Evolutionary conservation across 192 early-diverging fungal species (phyloP).

Genomic region (Paraglomus brasilianum): DNA sequence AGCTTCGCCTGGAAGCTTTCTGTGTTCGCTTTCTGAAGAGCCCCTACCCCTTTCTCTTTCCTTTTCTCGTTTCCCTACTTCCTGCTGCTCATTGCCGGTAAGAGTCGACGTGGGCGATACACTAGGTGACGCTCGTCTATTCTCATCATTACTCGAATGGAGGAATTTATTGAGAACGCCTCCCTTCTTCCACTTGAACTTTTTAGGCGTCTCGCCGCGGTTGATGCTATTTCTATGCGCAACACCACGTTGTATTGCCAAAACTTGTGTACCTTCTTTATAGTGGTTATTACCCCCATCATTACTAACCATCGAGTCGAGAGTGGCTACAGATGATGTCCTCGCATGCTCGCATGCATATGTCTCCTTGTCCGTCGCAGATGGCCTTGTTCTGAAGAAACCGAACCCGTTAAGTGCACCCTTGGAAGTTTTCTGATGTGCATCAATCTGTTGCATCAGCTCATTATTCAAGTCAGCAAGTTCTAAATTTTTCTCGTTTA

Average conservation of each 20-base stretch:
- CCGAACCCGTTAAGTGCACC: constrained; percentile 13
- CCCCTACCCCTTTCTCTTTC: constrained; percentile 1
- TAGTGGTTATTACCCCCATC: neutral
- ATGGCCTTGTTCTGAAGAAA: constrained; percentile 26
- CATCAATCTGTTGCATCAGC: constrained; percentile 44
- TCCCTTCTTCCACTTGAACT: constrained; percentile 55
- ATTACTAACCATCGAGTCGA: neutral
- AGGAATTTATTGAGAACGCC: constrained; percentile 40
- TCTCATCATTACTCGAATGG: neutral
- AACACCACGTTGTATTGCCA: constrained; percentile 22
- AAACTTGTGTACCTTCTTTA: constrained; percentile 17
- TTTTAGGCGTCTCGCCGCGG: constrained; percentile 43
- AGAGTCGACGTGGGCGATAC: neutral
- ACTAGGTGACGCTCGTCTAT: neutral
- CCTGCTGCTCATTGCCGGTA: constrained; percentile 7
- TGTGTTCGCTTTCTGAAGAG: constrained; percentile 3
- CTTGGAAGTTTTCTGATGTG: constrained; percentile 27
- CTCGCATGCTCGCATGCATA: neutral
- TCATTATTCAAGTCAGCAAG: constrained; percentile 57
- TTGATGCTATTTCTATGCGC: constrained; percentile 40
- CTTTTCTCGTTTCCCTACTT: neutral
- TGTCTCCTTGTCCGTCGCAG: neutral
- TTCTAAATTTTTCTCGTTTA: constrained; percentile 56
- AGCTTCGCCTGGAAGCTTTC: constrained; percentile 3
- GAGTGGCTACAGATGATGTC: neutral